Percentiles rank a stretch among this genome's conserved stretches.
phyloP scores from a whole-genome alignment of 1,284 basidiomycete genomes.

The Rhodotorula sp. region DNA sequence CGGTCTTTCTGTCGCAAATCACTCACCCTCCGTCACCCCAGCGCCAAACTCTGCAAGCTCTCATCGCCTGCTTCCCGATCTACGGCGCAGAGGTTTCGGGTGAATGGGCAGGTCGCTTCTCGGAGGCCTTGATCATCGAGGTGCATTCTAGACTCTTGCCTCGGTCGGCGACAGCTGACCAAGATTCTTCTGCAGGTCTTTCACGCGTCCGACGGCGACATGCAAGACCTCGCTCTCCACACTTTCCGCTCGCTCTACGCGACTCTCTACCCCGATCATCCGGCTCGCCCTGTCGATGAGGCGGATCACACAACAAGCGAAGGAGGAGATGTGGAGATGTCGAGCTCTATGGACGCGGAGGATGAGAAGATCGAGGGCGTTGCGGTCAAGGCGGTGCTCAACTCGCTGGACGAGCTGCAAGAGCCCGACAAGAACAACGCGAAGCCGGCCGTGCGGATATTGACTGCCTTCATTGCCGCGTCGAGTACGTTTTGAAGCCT shows the following conservation, averaged over 20 bases:
- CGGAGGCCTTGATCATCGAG: slow-evolving; percentile 85
- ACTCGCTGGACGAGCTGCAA: slow-evolving; percentile 72
- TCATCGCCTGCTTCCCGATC: slow-evolving; percentile 71
- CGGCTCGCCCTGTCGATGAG: neutral
- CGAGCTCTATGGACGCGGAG: slow-evolving; percentile 40
- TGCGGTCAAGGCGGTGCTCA: slow-evolving; percentile 70
- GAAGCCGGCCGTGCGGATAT: slow-evolving; percentile 73
- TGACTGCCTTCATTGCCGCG: slow-evolving; percentile 64
- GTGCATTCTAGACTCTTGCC: slow-evolving; percentile 52
- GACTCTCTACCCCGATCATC: slow-evolving; percentile 62
- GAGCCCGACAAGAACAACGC: slow-evolving; percentile 91
- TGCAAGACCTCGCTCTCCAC: slow-evolving; percentile 69
- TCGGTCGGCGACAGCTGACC: too few relatives aligned
- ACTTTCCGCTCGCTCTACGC: slow-evolving; percentile 68
- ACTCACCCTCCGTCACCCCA: slow-evolving; percentile 47
- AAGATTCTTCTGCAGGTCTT: slow-evolving; percentile 66
- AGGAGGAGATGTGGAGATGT: slow-evolving; percentile 9
- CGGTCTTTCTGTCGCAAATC: neutral
- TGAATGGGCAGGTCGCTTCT: slow-evolving; percentile 69
- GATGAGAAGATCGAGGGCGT: slow-evolving; percentile 58
- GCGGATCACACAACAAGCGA: neutral
- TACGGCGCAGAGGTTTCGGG: slow-evolving; percentile 69
- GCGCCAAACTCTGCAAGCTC: slow-evolving; percentile 77
- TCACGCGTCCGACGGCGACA: slow-evolving; percentile 70
- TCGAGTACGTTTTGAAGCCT: neutral